phyloP scores from a whole-genome alignment of 208 protist species.

The Entamoeba nuttalli region DNA sequence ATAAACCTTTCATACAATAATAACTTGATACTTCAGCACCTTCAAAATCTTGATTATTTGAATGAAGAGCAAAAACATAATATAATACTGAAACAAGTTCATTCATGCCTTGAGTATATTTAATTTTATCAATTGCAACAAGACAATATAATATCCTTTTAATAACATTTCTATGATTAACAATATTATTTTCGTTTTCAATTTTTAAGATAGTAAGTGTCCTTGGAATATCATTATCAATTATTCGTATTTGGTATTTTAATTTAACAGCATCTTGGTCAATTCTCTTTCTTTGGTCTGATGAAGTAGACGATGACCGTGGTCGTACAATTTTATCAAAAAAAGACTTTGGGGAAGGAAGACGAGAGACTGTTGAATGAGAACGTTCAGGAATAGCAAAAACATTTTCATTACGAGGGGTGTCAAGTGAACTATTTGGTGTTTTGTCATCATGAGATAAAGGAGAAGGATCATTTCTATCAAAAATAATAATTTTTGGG shows the following conservation, averaged over 20 bases:
- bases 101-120: neutral
- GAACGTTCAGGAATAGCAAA: neutral
- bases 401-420: too few species aligned
- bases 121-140: neutral
- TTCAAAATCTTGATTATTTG: neutral
- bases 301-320: neutral
- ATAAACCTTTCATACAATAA: neutral
- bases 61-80: neutral
- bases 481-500: too few species aligned
- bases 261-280: too few species aligned
- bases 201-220: neutral
- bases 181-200: neutral
- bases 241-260: neutral
- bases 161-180: neutral
- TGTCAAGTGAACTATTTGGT: too few species aligned
- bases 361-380: neutral
- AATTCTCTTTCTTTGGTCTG: neutral
- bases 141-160: neutral
- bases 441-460: too few species aligned
- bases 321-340: neutral
- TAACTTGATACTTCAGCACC: neutral
- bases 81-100: neutral
- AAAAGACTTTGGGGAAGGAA: neutral
- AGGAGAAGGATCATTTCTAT: too few species aligned
- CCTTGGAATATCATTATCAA: neutral